Evolutionary conservation across 2,329 filamentous ascomycete genomes (phyloP), one percentile per base, ranked within the genome.

Genomic region (Exophiala viscosa): DNA sequence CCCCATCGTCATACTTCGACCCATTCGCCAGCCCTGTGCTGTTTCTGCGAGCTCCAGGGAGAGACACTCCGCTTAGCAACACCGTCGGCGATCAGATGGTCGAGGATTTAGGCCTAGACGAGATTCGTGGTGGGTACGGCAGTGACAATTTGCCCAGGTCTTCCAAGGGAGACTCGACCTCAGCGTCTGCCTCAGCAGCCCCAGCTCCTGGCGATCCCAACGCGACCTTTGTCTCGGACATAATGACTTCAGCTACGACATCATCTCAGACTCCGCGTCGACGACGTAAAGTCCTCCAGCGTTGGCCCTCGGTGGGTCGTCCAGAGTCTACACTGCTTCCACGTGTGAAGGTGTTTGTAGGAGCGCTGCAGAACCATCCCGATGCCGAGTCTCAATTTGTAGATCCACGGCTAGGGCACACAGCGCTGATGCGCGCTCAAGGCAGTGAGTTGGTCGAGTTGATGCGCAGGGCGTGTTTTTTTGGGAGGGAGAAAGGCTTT

Each of bases 391-490:
- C 36, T 9, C 23, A 47, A 3, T 10, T 38, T 17, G 32, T 47
- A 3, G 44, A 51, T 33, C 3, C 39, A 5, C 9, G 15, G 1
- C 36, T 18, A 6, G 54, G 59, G 23, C 48, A 57, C 13, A 38
- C 52, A n/a, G 49, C 65, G 0, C 63, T 75, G 9, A 61, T 73
- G 40, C 65, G 62, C 1, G 60, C 57, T 0, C 73, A 75, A 56
- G 68, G 67, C 5, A 59, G 62, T 18, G 71, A 75, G 47, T 69
- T 75, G 66, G 69, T 69, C 1, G 66, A 69, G 35, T 56, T 69
- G 8, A 69, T 75, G 70, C 69, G 65, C 4, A 60, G 67, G 28
- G 71, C 71, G 3, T 75, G 73, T 58, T 74, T 75, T 53, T 73
- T 67, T 64, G 71, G 70, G 0, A 64, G 67, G 5, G 70, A 72